A percentile compares a stretch with the other conserved stretches of the same genome.
Evolutionary conservation across 2,329 filamentous ascomycete genomes (phyloP).

Genomic region (Aurifilum marmelostoma): DNA sequence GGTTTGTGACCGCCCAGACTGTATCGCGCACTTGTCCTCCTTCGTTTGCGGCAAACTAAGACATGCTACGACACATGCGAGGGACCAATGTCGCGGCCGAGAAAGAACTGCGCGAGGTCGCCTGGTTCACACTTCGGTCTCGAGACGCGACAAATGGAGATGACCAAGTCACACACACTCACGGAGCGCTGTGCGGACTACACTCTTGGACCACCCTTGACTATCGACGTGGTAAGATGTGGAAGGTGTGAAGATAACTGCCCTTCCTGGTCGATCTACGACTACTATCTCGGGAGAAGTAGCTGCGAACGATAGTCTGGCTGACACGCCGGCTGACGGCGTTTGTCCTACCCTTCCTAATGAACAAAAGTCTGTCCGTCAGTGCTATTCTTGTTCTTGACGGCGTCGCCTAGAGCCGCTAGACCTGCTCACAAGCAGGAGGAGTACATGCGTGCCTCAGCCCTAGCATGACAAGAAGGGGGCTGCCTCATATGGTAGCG

Average conservation of each 20-base stretch:
- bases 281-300: not conserved
- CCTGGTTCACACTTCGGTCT: not conserved
- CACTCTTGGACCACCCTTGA: not conserved
- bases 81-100: not conserved
- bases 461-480: not conserved
- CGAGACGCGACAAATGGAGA: not conserved
- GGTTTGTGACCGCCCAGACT: not conserved
- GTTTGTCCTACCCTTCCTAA: not conserved
- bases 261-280: not conserved
- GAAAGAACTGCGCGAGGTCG: not conserved
- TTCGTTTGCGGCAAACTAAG: slow-evolving; percentile 2
- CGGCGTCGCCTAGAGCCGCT: not conserved
- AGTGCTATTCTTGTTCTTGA: slow-evolving; percentile 7
- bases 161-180: slow-evolving; percentile 8
- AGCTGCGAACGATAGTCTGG: not conserved
- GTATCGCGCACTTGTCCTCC: not conserved
- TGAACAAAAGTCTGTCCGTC: not conserved
- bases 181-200: not conserved
- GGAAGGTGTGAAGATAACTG: not conserved
- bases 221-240: not conserved
- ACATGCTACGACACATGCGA: not conserved
- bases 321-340: slow-evolving; percentile 1
- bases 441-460: not conserved
- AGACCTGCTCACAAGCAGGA: not conserved
- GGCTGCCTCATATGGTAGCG: not conserved